phyloP scores from a whole-genome alignment of 768 basidiomycete genomes.

The Termitomyces sp. region DNA sequence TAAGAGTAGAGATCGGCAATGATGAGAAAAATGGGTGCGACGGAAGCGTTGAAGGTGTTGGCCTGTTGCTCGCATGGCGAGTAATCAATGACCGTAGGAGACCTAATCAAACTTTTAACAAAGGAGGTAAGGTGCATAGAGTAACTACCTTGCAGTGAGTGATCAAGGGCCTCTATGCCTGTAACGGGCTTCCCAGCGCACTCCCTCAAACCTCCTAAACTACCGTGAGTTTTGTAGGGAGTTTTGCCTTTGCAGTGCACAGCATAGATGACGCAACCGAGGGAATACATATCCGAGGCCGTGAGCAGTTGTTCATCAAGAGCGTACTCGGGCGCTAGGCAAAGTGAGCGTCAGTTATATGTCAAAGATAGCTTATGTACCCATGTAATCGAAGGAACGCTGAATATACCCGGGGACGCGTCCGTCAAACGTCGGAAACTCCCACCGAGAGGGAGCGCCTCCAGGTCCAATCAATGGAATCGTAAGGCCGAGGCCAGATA shows the following conservation, averaged over 20 bases:
- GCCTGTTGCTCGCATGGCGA: slow-evolving; percentile 63
- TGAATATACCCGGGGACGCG: slow-evolving; percentile 78
- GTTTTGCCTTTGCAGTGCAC: slow-evolving; percentile 86
- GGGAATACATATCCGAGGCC: slow-evolving; percentile 88
- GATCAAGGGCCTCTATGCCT: slow-evolving; percentile 61
- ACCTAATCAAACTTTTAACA: slow-evolving; percentile 35
- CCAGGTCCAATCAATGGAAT: slow-evolving; percentile 66
- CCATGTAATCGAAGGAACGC: slow-evolving; percentile 92
- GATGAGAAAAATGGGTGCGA: slow-evolving; percentile 92
- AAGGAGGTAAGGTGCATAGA: neutral
- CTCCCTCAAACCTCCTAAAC: slow-evolving; percentile 62
- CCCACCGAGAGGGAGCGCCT: slow-evolving; percentile 77
- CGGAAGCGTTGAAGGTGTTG: slow-evolving; percentile 75
- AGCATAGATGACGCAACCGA: slow-evolving; percentile 88
- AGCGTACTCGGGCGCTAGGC: slow-evolving; percentile 86
- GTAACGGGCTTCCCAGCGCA: slow-evolving; percentile 58
- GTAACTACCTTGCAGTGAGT: slow-evolving; percentile 60
- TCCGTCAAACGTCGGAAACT: slow-evolving; percentile 85
- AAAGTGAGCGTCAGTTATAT: neutral
- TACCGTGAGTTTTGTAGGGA: slow-evolving; percentile 84
- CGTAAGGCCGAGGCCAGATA: slow-evolving; percentile 84
- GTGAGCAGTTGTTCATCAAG: slow-evolving; percentile 84
- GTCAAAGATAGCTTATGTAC: slow-evolving; percentile 34
- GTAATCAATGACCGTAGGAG: slow-evolving; percentile 80
- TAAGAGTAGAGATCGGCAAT: slow-evolving; percentile 90